Percentiles rank a stretch among this genome's conserved stretches.
These are phyloP conservation scores for Termitomyces eurrhizus DNA, from an alignment of 768 basidiomycete species.

Conservation along the genomic window DNA sequence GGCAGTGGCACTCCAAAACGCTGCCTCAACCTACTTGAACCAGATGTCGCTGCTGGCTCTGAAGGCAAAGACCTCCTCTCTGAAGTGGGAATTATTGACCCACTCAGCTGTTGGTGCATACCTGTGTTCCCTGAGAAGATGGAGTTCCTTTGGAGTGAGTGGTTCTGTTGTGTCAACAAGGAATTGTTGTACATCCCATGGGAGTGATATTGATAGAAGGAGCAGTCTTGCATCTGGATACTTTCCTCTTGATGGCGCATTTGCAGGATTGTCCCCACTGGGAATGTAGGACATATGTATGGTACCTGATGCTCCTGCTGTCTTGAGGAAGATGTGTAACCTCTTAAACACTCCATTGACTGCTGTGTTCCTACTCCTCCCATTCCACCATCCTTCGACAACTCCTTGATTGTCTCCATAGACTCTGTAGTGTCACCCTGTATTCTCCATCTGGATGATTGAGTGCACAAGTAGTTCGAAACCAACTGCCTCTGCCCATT, in stretches of 20 bases:
- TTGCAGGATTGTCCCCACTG: slow-evolving; percentile 26
- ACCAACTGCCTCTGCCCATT: slow-evolving; percentile 36
- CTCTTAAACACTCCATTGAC: slow-evolving; percentile 19
- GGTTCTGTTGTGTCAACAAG: too few species aligned
- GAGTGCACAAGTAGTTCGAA: slow-evolving; percentile 31
- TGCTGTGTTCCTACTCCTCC: slow-evolving; percentile 21
- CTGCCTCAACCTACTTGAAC: too few species aligned
- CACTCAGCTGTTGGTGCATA: slow-evolving; percentile 15
- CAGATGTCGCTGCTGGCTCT: too few species aligned
- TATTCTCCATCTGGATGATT: background rate
- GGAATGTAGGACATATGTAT: slow-evolving; percentile 25
- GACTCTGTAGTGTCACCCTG: slow-evolving; percentile 10
- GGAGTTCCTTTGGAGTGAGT: too few species aligned
- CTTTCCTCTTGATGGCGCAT: background rate
- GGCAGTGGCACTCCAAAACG: too few species aligned
- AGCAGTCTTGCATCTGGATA: too few species aligned
- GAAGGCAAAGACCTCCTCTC: too few species aligned
- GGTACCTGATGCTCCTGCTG: too few species aligned
- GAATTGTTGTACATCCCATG: too few species aligned
- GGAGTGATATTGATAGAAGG: too few species aligned
- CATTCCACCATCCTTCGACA: slow-evolving; percentile 32
- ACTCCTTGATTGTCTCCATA: slow-evolving; percentile 13
- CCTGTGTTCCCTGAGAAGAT: background rate
- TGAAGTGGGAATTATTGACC: fast-evolving
- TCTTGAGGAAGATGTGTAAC: too few species aligned